Evolutionary conservation across 306 rosid genomes (phyloP).

Genomic region (Begonia masoniana): DNA sequence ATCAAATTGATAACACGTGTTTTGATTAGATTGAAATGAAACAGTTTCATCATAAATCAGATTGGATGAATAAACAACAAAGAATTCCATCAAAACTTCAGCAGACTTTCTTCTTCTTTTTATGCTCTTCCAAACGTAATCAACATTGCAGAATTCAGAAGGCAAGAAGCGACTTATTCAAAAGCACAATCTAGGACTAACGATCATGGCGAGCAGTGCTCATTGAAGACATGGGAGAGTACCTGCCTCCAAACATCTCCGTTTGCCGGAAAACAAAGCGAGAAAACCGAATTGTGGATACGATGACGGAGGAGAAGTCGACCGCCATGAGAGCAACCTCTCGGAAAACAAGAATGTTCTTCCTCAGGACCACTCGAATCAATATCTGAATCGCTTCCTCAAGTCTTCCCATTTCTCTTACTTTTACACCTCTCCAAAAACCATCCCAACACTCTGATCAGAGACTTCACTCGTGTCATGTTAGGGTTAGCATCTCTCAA

Average conservation of each 20-base stretch:
- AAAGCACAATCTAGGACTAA: slow-evolving; percentile 9
- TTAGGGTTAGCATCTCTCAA: no score
- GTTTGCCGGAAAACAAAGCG: slow-evolving; percentile 19
- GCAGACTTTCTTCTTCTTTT: no score
- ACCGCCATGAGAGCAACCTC: slow-evolving; percentile 24
- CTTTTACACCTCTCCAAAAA: background rate
- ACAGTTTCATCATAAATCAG: no score
- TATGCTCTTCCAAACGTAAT: no score
- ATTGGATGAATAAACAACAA: no score
- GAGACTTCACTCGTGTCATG: no score
- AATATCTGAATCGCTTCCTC: slow-evolving; percentile 20
- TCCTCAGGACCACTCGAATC: slow-evolving; percentile 37
- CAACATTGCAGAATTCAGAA: background rate
- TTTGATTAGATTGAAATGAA: no score
- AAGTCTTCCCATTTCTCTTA: slow-evolving; percentile 18
- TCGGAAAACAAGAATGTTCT: slow-evolving; percentile 29
- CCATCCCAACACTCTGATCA: no score
- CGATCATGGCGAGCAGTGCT: slow-evolving; percentile 31
- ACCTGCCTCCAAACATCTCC: slow-evolving; percentile 9
- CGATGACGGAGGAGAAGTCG: slow-evolving; percentile 27
- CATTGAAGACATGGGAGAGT: slow-evolving; percentile 37
- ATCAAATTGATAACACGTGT: no score
- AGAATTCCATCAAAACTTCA: no score
- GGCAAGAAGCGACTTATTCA: background rate
- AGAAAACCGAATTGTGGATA: slow-evolving; percentile 33